Evolutionary conservation across 331 rosid species (phyloP), one percentile per base, ranked within the genome.

Genomic region (Acacia pycnantha): DNA sequence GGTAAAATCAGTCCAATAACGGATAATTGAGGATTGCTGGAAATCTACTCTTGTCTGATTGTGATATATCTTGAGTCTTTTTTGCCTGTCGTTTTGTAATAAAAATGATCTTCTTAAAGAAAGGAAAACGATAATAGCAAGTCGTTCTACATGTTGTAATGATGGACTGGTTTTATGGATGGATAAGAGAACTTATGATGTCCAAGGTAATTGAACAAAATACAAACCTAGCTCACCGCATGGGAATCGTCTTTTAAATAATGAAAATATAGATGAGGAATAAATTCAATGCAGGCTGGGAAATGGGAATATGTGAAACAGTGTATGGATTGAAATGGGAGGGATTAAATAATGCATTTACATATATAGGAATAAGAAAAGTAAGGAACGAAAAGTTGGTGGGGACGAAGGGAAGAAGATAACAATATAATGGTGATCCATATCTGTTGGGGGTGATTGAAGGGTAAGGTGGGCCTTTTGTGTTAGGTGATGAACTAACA

Each of bases 381-480:
- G 46, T 1, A 41, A 47, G 11, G 58, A 70, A 70, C 16, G 26
- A 41, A 24, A 24, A 70, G 75, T 6, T 7, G 37, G 40, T 13
- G 6, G 58, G 58, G 14, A 70, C 40, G 40, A 24, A 50, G 54
- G 21, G 2, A 4, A 3, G 48, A 50, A 71, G 58, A 41, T 70
- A 22, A 70, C 24, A 22, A n/a, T n/a, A n/a, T n/a, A n/a, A 22
- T 5, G 75, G 75, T 1, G 54, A 70, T 22, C 75, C 37, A 44
- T 70, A 70, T 70, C 75, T 47, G 31, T 43, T 43, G 11, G 53
- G 46, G 76, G 56, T 44, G n/a, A 70, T 70, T 44, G 75, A 22
- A 22, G 35, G n/a, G 35, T 4, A 7, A 5, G 75, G 37, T 70
- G 56, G 35, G 35, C 54, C 75, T 4, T 2, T 5, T 50, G 9